Percentiles rank a stretch among this genome's conserved stretches.
Conservation (phyloP, 2,329 filamentous ascomycete species). For the Drechslerella stenobrocha region DNA sequence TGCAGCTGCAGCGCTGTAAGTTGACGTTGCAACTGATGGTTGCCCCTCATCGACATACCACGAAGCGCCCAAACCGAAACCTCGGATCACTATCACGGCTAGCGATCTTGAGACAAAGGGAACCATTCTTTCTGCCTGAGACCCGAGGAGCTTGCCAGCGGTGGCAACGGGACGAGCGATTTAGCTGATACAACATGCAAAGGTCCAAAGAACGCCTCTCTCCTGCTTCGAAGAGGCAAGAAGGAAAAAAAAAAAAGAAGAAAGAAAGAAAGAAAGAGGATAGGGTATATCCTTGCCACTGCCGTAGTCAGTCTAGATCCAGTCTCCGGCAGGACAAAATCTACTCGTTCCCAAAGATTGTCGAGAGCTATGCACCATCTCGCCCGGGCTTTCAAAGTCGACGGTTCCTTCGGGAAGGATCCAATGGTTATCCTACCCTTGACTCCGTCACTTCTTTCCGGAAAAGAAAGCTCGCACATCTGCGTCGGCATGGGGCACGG, state of each 20-base stretch:
- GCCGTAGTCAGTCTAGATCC: conserved; percentile 13
- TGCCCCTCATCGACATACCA: conserved; percentile 9
- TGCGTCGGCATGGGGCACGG: conserved; percentile 40
- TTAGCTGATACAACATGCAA: conserved; percentile 33
- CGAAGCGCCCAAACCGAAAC: conserved; percentile 13
- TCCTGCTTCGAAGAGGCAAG: conserved; percentile 33
- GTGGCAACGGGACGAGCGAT: conserved; percentile 48
- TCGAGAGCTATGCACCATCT: conserved; percentile 31
- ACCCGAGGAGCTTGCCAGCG: conserved; percentile 8
- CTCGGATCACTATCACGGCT: conserved; percentile 30
- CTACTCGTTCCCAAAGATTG: conserved; percentile 38
- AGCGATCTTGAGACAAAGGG: conserved; percentile 13
- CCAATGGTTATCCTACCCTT: conserved; percentile 44
- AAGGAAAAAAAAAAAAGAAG: too few relatives aligned
- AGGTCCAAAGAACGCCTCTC: conserved; percentile 18
- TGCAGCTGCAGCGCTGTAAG: not conserved
- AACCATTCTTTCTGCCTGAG: conserved; percentile 32
- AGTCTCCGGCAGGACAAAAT: conserved; percentile 1
- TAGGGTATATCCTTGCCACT: conserved; percentile 22
- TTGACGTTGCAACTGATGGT: not conserved
- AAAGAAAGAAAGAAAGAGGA: too few relatives aligned
- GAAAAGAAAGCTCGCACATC: conserved; percentile 47
- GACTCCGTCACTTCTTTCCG: conserved; percentile 41
- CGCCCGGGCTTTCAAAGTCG: conserved; percentile 41
- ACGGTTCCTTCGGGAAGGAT: conserved; percentile 49